A percentile compares a stretch with the other conserved stretches of the same genome.
phyloP scores from a whole-genome alignment of 768 basidiomycete genomes.

The Leucosporidium scottii region DNA sequence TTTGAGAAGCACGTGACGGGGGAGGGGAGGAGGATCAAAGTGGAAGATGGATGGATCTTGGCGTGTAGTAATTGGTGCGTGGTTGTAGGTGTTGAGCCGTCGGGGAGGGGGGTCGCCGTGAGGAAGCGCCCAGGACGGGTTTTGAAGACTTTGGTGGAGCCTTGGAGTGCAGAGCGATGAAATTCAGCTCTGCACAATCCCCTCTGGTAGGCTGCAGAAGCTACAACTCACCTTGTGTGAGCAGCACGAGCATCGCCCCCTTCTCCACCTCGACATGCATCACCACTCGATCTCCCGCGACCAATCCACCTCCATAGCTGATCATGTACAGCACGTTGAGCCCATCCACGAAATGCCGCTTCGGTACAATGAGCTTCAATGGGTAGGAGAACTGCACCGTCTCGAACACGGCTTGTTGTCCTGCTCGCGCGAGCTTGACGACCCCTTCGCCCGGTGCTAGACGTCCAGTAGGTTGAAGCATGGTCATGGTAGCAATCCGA shows the following conservation, averaged over 20 bases:
- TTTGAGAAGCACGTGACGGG: slow-evolving; percentile 85
- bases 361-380: slow-evolving; percentile 31
- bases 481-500: not conserved
- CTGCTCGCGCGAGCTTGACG: not conserved
- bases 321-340: slow-evolving; percentile 53
- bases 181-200: not conserved
- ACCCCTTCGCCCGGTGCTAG: slow-evolving; percentile 2
- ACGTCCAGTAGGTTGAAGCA: not conserved
- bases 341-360: slow-evolving; percentile 5
- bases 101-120: slow-evolving; percentile 11
- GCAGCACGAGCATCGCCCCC: slow-evolving; percentile 57
- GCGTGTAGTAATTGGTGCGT: slow-evolving; percentile 64
- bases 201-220: not conserved
- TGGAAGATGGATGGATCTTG: slow-evolving; percentile 50
- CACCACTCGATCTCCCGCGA: slow-evolving; percentile 70
- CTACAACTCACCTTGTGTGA: slow-evolving; percentile 63
- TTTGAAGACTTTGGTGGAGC: slow-evolving; percentile 93
- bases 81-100: not conserved
- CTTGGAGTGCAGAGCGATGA: slow-evolving; percentile 44
- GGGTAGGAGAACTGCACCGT: slow-evolving; percentile 30
- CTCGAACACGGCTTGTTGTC: slow-evolving; percentile 1
- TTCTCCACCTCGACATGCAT: slow-evolving; percentile 57
- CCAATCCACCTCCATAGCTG: slow-evolving; percentile 85
- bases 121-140: slow-evolving; percentile 55
- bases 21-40: slow-evolving; percentile 77